phyloP scores from a whole-genome alignment of 2,329 filamentous ascomycete genomes.

The Botrytis tulipae region DNA sequence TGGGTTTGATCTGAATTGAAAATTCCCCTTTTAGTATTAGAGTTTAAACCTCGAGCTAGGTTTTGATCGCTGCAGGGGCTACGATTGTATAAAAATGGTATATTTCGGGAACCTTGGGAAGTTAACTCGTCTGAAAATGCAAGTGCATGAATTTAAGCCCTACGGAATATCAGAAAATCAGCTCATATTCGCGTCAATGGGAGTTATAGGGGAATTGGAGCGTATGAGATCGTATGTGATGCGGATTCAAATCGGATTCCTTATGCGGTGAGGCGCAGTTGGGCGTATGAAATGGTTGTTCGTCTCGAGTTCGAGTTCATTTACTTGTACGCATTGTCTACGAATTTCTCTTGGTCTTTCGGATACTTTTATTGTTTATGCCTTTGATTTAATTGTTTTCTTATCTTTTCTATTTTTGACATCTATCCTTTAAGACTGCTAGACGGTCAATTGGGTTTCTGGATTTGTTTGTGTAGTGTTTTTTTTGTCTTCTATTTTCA shows the following conservation, averaged over 20 bases:
- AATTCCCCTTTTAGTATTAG: neutral
- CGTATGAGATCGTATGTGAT: slow-evolving; percentile 3
- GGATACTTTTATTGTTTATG: neutral
- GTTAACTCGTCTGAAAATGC: neutral
- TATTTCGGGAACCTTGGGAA: neutral
- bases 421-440: neutral
- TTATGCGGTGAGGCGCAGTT: neutral
- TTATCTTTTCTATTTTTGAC: neutral
- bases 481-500: neutral
- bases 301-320: neutral
- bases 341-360: neutral
- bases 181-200: neutral
- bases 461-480: neutral
- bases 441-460: neutral
- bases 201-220: neutral
- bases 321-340: neutral
- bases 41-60: neutral
- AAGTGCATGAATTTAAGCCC: neutral
- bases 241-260: neutral
- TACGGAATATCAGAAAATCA: neutral
- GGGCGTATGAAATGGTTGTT: neutral
- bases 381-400: slow-evolving; percentile 1
- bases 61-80: neutral
- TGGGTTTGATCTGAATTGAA: neutral
- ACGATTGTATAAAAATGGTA: neutral